Evolutionary conservation across 495 filamentous ascomycete genomes (phyloP).

Genomic region (Bryoglossum gracile): DNA sequence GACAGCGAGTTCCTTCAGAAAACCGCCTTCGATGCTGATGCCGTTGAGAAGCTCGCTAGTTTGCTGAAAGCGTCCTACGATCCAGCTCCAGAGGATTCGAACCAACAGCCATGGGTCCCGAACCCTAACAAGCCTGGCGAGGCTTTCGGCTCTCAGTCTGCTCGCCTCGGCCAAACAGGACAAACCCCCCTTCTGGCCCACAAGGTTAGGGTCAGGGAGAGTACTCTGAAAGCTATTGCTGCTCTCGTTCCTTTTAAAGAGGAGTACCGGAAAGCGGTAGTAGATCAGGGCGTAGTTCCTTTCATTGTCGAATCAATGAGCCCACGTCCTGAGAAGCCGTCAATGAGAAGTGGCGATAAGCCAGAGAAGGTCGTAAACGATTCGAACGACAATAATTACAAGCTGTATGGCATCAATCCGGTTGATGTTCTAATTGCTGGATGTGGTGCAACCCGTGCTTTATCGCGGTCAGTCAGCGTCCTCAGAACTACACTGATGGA

Average conservation of each 20-base stretch:
- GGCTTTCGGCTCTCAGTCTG: constrained; percentile 26
- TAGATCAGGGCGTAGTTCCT: constrained; percentile 69
- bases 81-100: constrained; percentile 33
- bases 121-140: constrained; percentile 18
- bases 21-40: constrained; percentile 71
- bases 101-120: constrained; percentile 37
- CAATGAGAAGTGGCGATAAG: constrained; percentile 19
- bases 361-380: constrained; percentile 34
- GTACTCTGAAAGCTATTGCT: constrained; percentile 69
- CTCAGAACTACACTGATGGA: constrained; percentile 83
- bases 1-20: constrained; percentile 72
- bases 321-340: constrained; percentile 40
- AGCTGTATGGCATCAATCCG: constrained; percentile 40
- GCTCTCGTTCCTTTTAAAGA: constrained; percentile 75
- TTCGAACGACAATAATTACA: constrained; percentile 13
- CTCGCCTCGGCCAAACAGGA: constrained; percentile 49
- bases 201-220: constrained; percentile 68
- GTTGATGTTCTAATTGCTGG: constrained; percentile 72
- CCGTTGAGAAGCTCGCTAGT: constrained; percentile 63
- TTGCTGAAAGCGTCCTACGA: constrained; percentile 65
- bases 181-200: constrained; percentile 59
- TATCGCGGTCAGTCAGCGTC: constrained; percentile 77
- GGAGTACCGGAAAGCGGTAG: constrained; percentile 72
- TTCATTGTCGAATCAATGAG: constrained; percentile 81
- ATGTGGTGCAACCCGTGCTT: constrained; percentile 65